Conservation (phyloP, 2,329 filamentous ascomycete species). For the Cadophora gregata region DNA sequence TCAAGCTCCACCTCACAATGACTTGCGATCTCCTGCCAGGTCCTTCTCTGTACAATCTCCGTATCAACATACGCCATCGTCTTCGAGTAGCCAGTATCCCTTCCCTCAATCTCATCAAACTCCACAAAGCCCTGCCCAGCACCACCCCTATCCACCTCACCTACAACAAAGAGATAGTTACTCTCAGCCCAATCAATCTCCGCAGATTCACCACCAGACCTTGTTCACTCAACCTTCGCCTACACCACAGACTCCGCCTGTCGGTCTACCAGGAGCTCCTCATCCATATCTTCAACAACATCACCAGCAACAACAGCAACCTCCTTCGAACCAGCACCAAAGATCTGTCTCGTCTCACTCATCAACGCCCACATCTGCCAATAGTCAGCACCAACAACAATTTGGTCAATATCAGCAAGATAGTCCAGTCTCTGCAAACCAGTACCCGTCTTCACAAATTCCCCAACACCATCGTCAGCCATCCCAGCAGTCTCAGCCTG, state of each 20-base stretch:
- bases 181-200: constrained; percentile 35
- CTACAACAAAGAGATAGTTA: constrained; percentile 42
- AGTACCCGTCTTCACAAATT: constrained; percentile 38
- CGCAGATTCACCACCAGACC: constrained; percentile 41
- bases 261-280: constrained; percentile 43
- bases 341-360: constrained; percentile 65
- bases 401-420: constrained; percentile 57
- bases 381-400: constrained; percentile 61
- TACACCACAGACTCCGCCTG: constrained; percentile 44
- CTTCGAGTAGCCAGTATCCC: constrained; percentile 42
- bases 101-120: constrained; percentile 42
- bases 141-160: constrained; percentile 31
- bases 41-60: constrained; percentile 45
- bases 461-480: constrained; percentile 42
- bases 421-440: constrained; percentile 52
- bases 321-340: constrained; percentile 42
- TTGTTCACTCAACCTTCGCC: constrained; percentile 41
- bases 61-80: constrained; percentile 43
- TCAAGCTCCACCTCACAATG: constrained; percentile 47
- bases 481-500: constrained; percentile 42
- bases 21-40: constrained; percentile 51
- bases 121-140: constrained; percentile 44
- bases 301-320: constrained; percentile 5
- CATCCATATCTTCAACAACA: constrained; percentile 44
- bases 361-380: constrained; percentile 66